phyloP scores from a whole-genome alignment of 1,139 yeast species.

The Scheffersomyces lignicola region DNA sequence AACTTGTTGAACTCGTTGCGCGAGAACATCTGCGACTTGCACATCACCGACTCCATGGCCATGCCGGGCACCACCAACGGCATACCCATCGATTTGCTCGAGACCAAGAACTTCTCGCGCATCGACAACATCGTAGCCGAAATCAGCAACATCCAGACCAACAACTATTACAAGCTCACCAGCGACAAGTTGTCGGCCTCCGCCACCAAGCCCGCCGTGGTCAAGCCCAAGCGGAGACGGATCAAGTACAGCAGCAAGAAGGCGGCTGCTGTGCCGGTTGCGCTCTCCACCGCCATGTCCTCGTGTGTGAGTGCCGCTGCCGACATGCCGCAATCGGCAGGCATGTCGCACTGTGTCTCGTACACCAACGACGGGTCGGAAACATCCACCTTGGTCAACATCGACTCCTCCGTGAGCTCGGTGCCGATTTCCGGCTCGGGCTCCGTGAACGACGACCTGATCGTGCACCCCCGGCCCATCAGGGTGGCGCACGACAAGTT shows the following conservation, averaged over 20 bases:
- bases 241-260: conserved; percentile 37
- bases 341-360: conserved; percentile 8
- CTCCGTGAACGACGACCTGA: conserved; percentile 9
- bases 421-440: neutral
- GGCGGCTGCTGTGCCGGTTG: conserved; percentile 6
- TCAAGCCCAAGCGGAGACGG: conserved; percentile 49
- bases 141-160: conserved; percentile 50
- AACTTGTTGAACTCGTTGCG: conserved; percentile 37
- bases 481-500: conserved; percentile 16
- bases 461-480: conserved; percentile 29
- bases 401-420: neutral
- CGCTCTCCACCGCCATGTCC: conserved; percentile 3
- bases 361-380: conserved; percentile 4
- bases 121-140: conserved; percentile 42
- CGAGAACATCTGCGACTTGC: conserved; percentile 8
- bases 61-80: conserved; percentile 25
- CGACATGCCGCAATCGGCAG: conserved; percentile 14
- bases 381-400: conserved; percentile 2
- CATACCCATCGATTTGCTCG: conserved; percentile 38
- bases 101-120: conserved; percentile 26
- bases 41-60: conserved; percentile 4
- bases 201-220: conserved; percentile 14
- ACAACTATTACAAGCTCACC: conserved; percentile 35
- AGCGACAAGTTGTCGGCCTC: conserved; percentile 16
- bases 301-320: conserved; percentile 6